phyloP scores from a whole-genome alignment of 1,284 basidiomycete species.

The Afroboletus lepidellus region DNA sequence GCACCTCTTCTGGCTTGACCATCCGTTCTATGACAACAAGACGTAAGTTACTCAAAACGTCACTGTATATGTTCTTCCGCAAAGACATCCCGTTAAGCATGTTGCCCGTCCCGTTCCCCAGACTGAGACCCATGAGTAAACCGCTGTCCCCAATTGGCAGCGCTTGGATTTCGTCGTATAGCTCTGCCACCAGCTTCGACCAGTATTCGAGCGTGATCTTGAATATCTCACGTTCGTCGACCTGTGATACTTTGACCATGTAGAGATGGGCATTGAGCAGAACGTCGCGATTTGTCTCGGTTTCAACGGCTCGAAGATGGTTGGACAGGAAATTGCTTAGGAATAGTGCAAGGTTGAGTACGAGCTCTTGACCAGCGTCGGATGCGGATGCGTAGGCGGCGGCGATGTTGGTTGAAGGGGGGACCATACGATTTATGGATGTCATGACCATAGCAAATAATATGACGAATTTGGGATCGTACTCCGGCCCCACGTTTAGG shows the following conservation, averaged over 20 bases:
- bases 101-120: constrained; percentile 62
- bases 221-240: constrained; percentile 98
- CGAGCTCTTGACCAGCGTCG: constrained; percentile 95
- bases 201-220: constrained; percentile 99
- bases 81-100: constrained; percentile 77
- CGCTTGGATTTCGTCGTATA: constrained; percentile 97
- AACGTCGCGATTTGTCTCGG: constrained; percentile 88
- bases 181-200: constrained; percentile 95
- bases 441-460: constrained; percentile 99
- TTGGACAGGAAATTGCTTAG: constrained; percentile 93
- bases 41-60: constrained; percentile 92
- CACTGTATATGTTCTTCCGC: constrained; percentile 92
- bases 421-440: constrained; percentile 93
- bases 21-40: constrained; percentile 98
- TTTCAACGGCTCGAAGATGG: constrained; percentile 92
- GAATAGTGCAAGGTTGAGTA: constrained; percentile 96
- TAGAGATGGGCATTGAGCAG: constrained; percentile 96
- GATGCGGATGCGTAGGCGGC: constrained; percentile 89
- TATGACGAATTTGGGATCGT: constrained; percentile 97
- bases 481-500: constrained; percentile 95
- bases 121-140: constrained; percentile 88
- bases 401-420: constrained; percentile 94
- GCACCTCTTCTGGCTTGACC: constrained; percentile 99
- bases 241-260: constrained; percentile 98
- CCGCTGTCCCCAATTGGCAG: constrained; percentile 93